Percentiles rank a stretch among this genome's conserved stretches.
phyloP scores from a whole-genome alignment of 495 filamentous ascomycete genomes.

The Amniculicola lignicola region DNA sequence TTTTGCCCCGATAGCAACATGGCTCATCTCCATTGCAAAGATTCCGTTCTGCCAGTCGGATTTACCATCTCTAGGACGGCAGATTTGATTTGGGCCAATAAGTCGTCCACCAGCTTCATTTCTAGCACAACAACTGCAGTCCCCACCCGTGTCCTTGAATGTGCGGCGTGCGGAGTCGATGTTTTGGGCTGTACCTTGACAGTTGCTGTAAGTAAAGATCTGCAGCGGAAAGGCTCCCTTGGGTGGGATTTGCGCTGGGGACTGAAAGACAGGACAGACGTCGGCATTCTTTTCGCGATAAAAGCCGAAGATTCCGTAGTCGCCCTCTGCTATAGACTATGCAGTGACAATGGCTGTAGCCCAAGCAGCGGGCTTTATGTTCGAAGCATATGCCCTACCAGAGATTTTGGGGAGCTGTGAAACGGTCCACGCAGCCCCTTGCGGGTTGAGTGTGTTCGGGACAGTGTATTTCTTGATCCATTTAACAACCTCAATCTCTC shows the following conservation, averaged over 20 bases:
- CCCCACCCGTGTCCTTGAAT: background rate
- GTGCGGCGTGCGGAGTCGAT: background rate
- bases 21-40: too few relatives aligned
- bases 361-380: background rate
- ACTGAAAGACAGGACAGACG: background rate
- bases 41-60: background rate
- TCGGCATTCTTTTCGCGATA: background rate
- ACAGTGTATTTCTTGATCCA: background rate
- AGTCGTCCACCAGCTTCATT: background rate
- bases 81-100: background rate
- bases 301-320: conserved; percentile 1
- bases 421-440: background rate
- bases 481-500: background rate
- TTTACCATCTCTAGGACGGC: background rate
- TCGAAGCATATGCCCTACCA: background rate
- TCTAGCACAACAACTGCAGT: background rate
- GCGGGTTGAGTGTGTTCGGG: background rate
- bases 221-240: too few relatives aligned
- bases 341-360: background rate
- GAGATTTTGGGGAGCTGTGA: background rate
- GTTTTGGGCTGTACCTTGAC: too few relatives aligned
- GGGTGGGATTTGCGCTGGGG: background rate
- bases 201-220: too few relatives aligned
- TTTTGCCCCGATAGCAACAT: background rate
- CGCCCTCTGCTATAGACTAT: background rate